Base-by-base conservation (phyloP, 2,329 filamentous ascomycete species). In the Cladosporium austrohemisphaericum region DNA sequence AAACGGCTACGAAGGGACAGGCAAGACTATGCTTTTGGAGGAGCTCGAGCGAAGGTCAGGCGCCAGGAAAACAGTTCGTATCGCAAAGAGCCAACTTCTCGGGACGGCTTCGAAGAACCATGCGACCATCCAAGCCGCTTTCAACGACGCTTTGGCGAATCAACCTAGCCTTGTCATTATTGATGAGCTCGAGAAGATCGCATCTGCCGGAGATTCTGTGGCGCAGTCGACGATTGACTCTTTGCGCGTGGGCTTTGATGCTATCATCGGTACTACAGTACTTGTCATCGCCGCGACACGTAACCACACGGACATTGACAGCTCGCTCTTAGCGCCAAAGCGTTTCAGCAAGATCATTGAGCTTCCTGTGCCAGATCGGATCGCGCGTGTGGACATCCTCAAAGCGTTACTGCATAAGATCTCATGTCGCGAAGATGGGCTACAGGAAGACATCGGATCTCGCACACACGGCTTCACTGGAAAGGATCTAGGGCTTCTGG, bases 391-490 rank as follows among this genome's bases (percentile, higher is more conserved):
- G 40, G 83, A 88, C 23, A 95, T 96, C 10, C 68, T 96, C 18
- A 76, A 80, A 23, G 80, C 79, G 5, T 72, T 86, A 63, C 51
- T 71, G 71, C 11, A 70, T 65, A 22, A 71, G 80, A 37, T 70
- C 64, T n/a, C 75, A 72, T 7, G 54, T 20, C 52, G 57, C 11
- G 74, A 84, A 3, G 33, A 37, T 14, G 13, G 71, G 81, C 8
- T 69, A 89, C 14, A 69, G 76, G 3, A 71, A 76, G 14, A 71
- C 9, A 3, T 95, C 35, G 85, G 85, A 33, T 80, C 86, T 53
- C 80, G 82, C 49, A 94, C 91, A 0, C 90, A 96, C 61, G 92
- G 91, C 3, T 96, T 88, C 66, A 94, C 88, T 25, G 86, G 86
- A 4, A 78, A 79, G 1, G 91, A 96, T 64, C 73, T 96, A 1